These are phyloP conservation scores for Microbotryum violaceum DNA, from an alignment of 1,284 basidiomycete genomes.

Conservation along the genomic window DNA sequence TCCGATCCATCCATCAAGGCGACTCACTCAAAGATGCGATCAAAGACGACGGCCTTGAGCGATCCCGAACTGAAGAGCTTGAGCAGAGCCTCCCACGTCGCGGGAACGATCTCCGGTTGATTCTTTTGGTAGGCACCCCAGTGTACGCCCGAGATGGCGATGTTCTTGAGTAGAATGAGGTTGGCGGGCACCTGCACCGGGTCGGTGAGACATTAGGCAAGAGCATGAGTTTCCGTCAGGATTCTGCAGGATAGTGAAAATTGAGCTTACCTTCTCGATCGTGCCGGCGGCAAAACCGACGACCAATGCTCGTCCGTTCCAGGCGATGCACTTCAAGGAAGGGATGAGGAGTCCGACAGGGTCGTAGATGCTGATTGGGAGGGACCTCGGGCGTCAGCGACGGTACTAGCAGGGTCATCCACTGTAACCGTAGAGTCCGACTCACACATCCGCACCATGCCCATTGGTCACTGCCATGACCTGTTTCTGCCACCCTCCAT, in stretches of 20 bases:
- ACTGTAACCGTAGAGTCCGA: conserved; percentile 4
- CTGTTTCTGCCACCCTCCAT: conserved; percentile 42
- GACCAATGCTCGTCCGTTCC: conserved; percentile 84
- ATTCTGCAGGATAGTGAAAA: neutral
- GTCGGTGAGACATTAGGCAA: neutral
- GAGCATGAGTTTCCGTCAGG: neutral
- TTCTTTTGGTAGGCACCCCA: conserved; percentile 57
- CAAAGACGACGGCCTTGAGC: conserved; percentile 65
- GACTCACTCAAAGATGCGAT: conserved; percentile 53
- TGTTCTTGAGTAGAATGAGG: conserved; percentile 77
- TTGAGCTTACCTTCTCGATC: conserved; percentile 68
- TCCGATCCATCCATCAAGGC: neutral
- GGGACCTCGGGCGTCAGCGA: neutral
- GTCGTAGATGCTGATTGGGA: conserved; percentile 57
- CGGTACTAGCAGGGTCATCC: neutral
- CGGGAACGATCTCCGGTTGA: conserved; percentile 57
- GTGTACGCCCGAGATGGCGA: conserved; percentile 69
- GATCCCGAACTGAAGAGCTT: conserved; percentile 60
- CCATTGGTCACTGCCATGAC: conserved; percentile 61
- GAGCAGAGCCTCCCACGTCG: conserved; percentile 69
- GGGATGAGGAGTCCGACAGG: conserved; percentile 66
- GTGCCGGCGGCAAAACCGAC: conserved; percentile 73
- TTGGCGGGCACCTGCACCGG: conserved; percentile 66
- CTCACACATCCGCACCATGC: conserved; percentile 56
- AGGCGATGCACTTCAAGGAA: conserved; percentile 81